Evolutionary conservation across 352 stramenopile species (phyloP).

Genomic region (Pythium aquatile): DNA sequence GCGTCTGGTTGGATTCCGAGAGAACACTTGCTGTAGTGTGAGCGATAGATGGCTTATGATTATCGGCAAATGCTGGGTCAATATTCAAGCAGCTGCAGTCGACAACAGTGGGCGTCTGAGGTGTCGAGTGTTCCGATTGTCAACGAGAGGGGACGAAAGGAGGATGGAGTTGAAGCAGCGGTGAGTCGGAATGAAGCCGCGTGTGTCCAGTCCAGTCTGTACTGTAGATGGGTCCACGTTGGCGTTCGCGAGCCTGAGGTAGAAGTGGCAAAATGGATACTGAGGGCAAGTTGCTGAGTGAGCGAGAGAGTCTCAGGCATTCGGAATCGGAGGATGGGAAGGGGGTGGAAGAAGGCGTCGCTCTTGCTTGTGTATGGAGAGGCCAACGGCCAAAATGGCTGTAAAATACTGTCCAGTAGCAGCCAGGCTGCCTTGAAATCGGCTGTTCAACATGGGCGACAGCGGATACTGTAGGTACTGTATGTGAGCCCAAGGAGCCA

Average conservation of each 20-base stretch:
- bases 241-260: slow-evolving; percentile 3
- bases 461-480: background rate
- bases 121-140: background rate
- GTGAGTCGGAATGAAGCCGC: background rate
- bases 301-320: background rate
- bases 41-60: background rate
- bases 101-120: background rate
- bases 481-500: background rate
- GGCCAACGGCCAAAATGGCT: background rate
- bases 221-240: slow-evolving; percentile 20
- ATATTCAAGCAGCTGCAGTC: background rate
- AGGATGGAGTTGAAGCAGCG: background rate
- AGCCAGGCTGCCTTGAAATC: slow-evolving; percentile 18
- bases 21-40: background rate
- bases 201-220: background rate
- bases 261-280: slow-evolving; percentile 28
- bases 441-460: slow-evolving; percentile 10
- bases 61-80: background rate
- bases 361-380: background rate
- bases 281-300: slow-evolving; percentile 5
- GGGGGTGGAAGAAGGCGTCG: background rate
- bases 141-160: background rate
- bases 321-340: slow-evolving; percentile 1
- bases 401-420: background rate
- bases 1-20: background rate